Evolutionary conservation across 2,329 filamentous ascomycete genomes (phyloP).

Genomic region (Juglanconis oblonga): DNA sequence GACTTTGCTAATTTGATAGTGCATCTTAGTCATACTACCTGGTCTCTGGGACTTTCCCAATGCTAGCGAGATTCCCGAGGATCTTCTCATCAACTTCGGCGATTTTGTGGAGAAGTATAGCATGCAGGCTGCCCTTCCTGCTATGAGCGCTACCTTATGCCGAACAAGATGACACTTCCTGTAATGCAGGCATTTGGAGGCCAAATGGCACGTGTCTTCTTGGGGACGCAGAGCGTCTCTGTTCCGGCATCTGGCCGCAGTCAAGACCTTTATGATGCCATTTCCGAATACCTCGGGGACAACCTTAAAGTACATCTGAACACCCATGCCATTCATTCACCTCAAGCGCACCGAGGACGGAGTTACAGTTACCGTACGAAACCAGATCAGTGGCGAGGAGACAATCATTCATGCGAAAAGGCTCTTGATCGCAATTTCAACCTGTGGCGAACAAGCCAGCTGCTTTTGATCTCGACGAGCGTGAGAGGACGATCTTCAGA

Average conservation of each 20-base stretch:
- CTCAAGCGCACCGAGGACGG: conserved; percentile 28
- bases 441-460: conserved; percentile 30
- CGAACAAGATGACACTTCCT: conserved; percentile 41
- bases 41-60: conserved; percentile 40
- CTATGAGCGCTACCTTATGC: conserved; percentile 42
- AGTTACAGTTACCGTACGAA: conserved; percentile 29
- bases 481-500: conserved; percentile 29
- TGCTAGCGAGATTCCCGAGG: conserved; percentile 40
- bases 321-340: conserved; percentile 29
- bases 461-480: conserved; percentile 30
- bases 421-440: conserved; percentile 33
- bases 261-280: conserved; percentile 38
- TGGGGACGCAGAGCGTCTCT: conserved; percentile 27
- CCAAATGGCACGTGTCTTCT: conserved; percentile 32
- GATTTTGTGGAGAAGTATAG: conserved; percentile 46
- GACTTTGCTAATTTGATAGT: background rate
- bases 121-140: conserved; percentile 39
- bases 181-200: conserved; percentile 40
- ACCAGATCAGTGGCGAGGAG: conserved; percentile 19
- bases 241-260: conserved; percentile 34
- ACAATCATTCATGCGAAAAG: conserved; percentile 30
- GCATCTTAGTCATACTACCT: conserved; percentile 25
- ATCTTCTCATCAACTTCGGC: conserved; percentile 44
- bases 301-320: conserved; percentile 37
- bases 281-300: conserved; percentile 30